phyloP scores from a whole-genome alignment of 2,329 filamentous ascomycete species.

The Penicillium nordicum region DNA sequence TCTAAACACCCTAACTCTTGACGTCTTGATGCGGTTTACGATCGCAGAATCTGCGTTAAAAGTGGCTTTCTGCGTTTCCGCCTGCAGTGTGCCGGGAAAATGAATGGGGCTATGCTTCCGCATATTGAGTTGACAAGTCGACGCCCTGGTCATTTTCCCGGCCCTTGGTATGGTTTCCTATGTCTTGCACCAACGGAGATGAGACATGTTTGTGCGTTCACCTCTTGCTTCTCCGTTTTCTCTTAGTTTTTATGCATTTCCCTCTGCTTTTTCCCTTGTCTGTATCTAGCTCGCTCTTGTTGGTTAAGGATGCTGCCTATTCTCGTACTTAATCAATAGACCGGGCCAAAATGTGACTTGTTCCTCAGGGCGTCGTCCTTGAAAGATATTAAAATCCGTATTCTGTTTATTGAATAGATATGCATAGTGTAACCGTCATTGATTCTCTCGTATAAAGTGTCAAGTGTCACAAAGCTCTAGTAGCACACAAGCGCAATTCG shows the following conservation, averaged over 20 bases:
- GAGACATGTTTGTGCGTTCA: conserved; percentile 37
- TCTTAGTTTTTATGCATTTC: conserved; percentile 29
- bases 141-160: background rate
- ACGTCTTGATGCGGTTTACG: conserved; percentile 38
- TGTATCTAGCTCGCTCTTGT: conserved; percentile 39
- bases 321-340: conserved; percentile 37
- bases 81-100: conserved; percentile 22
- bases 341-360: conserved; percentile 39
- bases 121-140: conserved; percentile 12
- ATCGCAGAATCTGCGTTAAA: conserved; percentile 39
- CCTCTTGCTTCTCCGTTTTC: conserved; percentile 35
- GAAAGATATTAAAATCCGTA: conserved; percentile 1
- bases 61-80: conserved; percentile 41
- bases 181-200: conserved; percentile 38
- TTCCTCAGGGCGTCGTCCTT: conserved; percentile 27
- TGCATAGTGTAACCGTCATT: background rate
- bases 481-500: background rate
- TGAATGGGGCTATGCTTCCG: conserved; percentile 6
- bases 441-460: too few species aligned
- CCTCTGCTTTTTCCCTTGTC: conserved; percentile 27
- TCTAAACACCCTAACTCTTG: conserved; percentile 39
- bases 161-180: conserved; percentile 36
- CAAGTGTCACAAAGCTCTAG: too few species aligned
- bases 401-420: background rate
- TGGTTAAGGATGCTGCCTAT: conserved; percentile 36